Percentiles rank a stretch among this genome's conserved stretches.
Conservation (phyloP, 768 basidiomycete genomes). For the Candolleomyces eurysporus region DNA sequence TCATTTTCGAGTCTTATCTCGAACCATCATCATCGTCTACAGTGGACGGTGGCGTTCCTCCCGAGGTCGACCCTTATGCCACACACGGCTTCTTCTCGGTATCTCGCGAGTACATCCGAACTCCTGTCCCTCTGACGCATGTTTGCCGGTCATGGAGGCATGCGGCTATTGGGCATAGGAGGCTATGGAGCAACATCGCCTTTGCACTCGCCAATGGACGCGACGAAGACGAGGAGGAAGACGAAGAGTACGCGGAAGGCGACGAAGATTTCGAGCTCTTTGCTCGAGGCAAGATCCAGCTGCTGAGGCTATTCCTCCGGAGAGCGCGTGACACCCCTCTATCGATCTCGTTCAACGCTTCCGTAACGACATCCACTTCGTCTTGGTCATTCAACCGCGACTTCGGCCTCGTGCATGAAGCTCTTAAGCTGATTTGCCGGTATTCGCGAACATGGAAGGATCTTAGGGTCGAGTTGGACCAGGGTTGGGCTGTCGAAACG, state of each 20-base stretch:
- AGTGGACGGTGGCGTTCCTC: background rate
- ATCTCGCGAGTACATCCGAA: background rate
- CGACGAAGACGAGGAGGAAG: background rate
- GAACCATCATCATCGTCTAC: background rate
- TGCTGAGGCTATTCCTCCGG: background rate
- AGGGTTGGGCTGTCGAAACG: background rate
- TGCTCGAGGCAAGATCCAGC: background rate
- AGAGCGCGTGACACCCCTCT: background rate
- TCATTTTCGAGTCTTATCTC: slow-evolving; percentile 7
- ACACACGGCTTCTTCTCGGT: background rate
- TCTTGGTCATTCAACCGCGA: too few relatives aligned
- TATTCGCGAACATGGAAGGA: background rate
- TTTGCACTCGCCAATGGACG: background rate
- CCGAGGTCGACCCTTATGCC: background rate
- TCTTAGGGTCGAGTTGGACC: background rate
- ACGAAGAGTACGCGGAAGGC: too few relatives aligned
- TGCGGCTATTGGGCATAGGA: slow-evolving; percentile 4
- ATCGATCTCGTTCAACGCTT: background rate
- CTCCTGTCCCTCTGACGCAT: slow-evolving; percentile 7
- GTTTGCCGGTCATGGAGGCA: slow-evolving; percentile 6
- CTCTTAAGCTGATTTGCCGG: background rate
- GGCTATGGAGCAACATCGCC: slow-evolving; percentile 5
- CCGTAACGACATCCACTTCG: too few relatives aligned
- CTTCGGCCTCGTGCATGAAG: background rate
- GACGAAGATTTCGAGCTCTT: background rate